Conservation (phyloP, 1,139 yeast species). For the Suhomyces coccinellae region DNA sequence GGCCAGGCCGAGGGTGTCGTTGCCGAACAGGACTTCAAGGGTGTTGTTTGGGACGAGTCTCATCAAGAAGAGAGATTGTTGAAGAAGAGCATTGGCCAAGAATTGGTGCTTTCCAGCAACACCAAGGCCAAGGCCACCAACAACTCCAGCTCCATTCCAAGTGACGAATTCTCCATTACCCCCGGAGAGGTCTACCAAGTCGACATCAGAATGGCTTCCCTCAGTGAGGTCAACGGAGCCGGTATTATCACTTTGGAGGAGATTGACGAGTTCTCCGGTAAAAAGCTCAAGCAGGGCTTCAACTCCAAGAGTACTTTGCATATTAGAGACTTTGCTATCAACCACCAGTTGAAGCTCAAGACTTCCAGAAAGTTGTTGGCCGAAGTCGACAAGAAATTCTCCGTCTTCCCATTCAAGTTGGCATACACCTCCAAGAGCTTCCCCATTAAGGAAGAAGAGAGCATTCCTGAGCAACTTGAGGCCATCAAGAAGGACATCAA, state of each 20-base stretch:
- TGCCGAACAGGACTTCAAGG: slow-evolving; percentile 89
- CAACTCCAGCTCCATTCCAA: slow-evolving; percentile 57
- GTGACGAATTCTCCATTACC: slow-evolving; percentile 69
- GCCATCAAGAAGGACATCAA: slow-evolving; percentile 53
- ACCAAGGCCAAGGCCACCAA: slow-evolving; percentile 24
- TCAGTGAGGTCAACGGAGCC: slow-evolving; percentile 51
- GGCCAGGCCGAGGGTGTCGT: slow-evolving; percentile 94
- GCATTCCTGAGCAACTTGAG: slow-evolving; percentile 37
- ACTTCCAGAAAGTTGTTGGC: slow-evolving; percentile 72
- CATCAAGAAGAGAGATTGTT: slow-evolving; percentile 70
- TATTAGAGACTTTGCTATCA: slow-evolving; percentile 81
- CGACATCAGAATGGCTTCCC: slow-evolving; percentile 79
- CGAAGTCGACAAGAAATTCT: slow-evolving; percentile 67
- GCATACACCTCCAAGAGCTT: slow-evolving; percentile 60
- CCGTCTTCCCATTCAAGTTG: slow-evolving; percentile 91
- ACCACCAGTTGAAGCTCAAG: slow-evolving; percentile 73
- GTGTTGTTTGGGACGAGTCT: slow-evolving; percentile 86
- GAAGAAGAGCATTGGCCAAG: slow-evolving; percentile 43
- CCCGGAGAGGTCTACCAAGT: slow-evolving; percentile 87
- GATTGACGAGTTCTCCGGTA: slow-evolving; percentile 63
- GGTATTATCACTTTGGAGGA: slow-evolving; percentile 70
- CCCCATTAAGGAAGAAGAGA: slow-evolving; percentile 51
- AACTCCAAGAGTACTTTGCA: slow-evolving; percentile 70
- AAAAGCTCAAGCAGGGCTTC: slow-evolving; percentile 54
- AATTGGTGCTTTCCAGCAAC: slow-evolving; percentile 39